Base-by-base conservation (phyloP, 2,329 filamentous ascomycete genomes). In the Scytalidium sp. region DNA sequence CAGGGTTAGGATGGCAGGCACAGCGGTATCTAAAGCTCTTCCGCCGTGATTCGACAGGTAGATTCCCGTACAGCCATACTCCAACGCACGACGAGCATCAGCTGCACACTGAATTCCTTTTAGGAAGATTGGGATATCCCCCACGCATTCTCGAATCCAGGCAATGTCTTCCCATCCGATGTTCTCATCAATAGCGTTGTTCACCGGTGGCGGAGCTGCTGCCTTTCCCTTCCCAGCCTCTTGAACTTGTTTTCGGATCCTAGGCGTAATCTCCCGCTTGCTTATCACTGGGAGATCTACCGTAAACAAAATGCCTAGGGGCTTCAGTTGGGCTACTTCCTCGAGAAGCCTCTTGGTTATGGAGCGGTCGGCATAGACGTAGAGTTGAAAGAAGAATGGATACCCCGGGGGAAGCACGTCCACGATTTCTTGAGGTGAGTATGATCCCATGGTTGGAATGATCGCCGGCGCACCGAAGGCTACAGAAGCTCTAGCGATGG, bases 51-150 rank as follows among this genome's bases (percentile, higher is more conserved):
- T 84, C 52, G 75, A 79, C 29, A 84, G 56, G 50, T 81, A 62
- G 42, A 83, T 77, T 1, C 79, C 79, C 50, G 80, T 72, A 43
- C 76, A 67, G 0, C 77, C 78, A 47, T 70, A 64, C 42, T 75
- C 63, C 47, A 75, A 70, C 0, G 80, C 79, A 32, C 70, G 58
- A 13, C 69, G 69, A 0, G 80, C 79, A 58, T 84, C 85, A 19
- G 71, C 70, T 0, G 80, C 78, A 21, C 76, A 79, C 68, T 88
- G 84, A n/a, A 90, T 79, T 0, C 85, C 85, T 65, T 89, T 89
- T 32, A 88, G 41, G 57, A 97, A 83, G 54, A 96, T 89, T 3
- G 91, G 91, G 60, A 96, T 78, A 49, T 84, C 25, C n/a, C n/a
- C n/a, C n/a, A n/a, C n/a, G 13, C 32, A 36, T 36, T 36, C 32